Evolutionary conservation across 345 rosid genomes (phyloP), one percentile per base, ranked within the genome.

Genomic region (Arabis hirsuta): DNA sequence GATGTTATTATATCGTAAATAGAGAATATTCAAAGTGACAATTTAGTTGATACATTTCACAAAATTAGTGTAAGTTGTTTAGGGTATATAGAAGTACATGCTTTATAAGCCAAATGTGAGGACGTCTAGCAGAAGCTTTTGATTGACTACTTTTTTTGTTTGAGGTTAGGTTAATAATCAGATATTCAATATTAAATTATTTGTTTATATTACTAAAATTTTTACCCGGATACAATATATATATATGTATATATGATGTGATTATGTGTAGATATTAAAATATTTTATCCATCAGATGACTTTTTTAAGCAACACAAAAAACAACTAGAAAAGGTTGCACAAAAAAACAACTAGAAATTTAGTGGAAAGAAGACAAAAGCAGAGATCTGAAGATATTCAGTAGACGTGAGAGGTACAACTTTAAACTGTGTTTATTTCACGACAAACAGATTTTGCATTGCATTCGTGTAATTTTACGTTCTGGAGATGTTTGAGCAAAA

Each of bases 371-470:
- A 32, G 8, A 32, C 36, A 32, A 32, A 32, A 32, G 7, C 7
- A 1, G 32, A 29, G 4, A 29, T 29, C 5, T 29, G 32, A 29
- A 4, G 4, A 4, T 29, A 29, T 29, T 34, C 6, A 9, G 11
- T 36, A 9, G 41, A 36, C 10, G 11, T 36, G 9, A 8, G 11
- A 8, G 41, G 8, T 34, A 34, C 9, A 34, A 34, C 38, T 6
- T 34, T 5, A 2, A 36, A 41, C 5, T 67, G 31, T 67, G 53
- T 16, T 43, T 44, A 27, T 68, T 55, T 44, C n/a, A 19, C 44
- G 63, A 68, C 63, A 55, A 67, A 19, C 62, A 62, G 29, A 31
- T 20, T 72, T 72, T 32, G 69, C 62, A 54, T 70, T 59, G 38
- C 69, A 43, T 6, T 53, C 36, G 62, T 43, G 69, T 52, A 61